A percentile compares a stretch with the other conserved stretches of the same genome.
Conservation (phyloP, 495 filamentous ascomycete species). For the Hypoxylon rickii region DNA sequence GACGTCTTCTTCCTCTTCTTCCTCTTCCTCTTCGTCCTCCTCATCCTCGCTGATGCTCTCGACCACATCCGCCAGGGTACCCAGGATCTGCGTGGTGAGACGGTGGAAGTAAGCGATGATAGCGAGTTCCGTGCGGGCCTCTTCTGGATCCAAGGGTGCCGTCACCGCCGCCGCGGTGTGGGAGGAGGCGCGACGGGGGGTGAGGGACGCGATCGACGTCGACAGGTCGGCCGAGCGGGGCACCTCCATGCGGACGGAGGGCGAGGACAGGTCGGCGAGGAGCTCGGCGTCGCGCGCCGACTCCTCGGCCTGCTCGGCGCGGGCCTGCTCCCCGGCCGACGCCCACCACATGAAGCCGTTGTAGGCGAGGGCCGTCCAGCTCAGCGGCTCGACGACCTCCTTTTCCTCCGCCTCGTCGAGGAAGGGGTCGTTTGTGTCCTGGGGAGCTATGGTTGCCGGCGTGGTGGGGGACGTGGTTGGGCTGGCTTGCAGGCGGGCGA, state of each 20-base stretch:
- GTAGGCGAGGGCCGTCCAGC: constrained; percentile 91
- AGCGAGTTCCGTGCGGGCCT: constrained; percentile 64
- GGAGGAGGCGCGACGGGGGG: constrained; percentile 31
- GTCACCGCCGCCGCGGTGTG: constrained; percentile 10
- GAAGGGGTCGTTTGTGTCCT: constrained; percentile 36
- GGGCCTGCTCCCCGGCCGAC: constrained; percentile 83
- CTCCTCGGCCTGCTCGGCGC: constrained; percentile 55
- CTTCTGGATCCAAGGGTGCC: constrained; percentile 32
- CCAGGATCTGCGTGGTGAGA: constrained; percentile 72
- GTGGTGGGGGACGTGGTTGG: constrained; percentile 35
- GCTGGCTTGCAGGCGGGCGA: constrained; percentile 55
- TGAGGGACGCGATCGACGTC: constrained; percentile 46
- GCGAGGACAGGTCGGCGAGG: constrained; percentile 49
- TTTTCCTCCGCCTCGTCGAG: constrained; percentile 56
- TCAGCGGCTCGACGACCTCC: constrained; percentile 71
- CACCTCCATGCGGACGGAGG: constrained; percentile 30
- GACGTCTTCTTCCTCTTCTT: constrained; percentile 12
- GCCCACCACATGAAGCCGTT: constrained; percentile 98
- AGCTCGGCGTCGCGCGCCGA: constrained; percentile 52
- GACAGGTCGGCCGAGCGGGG: constrained; percentile 41
- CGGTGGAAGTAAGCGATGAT: constrained; percentile 93
- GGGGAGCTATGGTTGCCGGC: constrained; percentile 27
- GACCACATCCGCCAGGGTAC: constrained; percentile 69
- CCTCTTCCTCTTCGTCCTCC: constrained; percentile 41
- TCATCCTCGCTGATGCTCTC: constrained; percentile 60